Evolutionary conservation across 129 eudicot species (phyloP), one percentile per base, ranked within the genome.

Genomic region (Oenanthe sinensis): DNA sequence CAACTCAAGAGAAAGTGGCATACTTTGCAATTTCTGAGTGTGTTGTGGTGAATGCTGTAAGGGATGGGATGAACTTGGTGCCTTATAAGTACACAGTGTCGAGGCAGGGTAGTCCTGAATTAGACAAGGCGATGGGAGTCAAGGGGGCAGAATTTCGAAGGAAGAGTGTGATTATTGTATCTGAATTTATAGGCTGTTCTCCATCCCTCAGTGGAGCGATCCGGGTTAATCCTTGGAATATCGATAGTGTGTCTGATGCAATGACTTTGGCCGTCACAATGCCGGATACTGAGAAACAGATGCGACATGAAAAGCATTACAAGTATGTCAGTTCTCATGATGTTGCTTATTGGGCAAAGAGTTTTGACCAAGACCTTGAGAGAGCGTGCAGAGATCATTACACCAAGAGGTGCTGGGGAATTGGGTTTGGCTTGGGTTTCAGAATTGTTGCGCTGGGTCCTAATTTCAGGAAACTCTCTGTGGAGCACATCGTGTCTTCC

Each of bases 31-130:
- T 95, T 73, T 83, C 97, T 0, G 99, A 95, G 76, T 95, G 99
- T 83, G 88, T 86, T 81, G 88, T 95, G 78, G 93, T 95, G 77
- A 92, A 92, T 86, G 91, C 96, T 17, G 92, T 95, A 60, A 88
- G 97, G 45, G 99, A 95, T 87, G 99, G 99, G 39, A 88, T 95
- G 99, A 95, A 95, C 85, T 85, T 95, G 86, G 92, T 95, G 13
- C 97, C 99, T 16, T 95, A 95, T 78, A 89, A 87, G 89, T 95
- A 95, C 80, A 95, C 92, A 0, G 97, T 92, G 17, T 90, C 90
- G 6, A 86, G 99, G 45, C 95, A 95, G 70, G 83, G 96, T 36
- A 83, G 88, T 69, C 88, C 89, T 4, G 86, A 75, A 68, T 65
- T 90, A 67, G 98, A 93, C 72, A 82, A 79, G 60, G 97, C 88